Percentiles rank a stretch among this genome's conserved stretches.
These are phyloP conservation scores for Pichia sp. DNA, from an alignment of 1,139 yeast genomes.

Conservation along the genomic window DNA sequence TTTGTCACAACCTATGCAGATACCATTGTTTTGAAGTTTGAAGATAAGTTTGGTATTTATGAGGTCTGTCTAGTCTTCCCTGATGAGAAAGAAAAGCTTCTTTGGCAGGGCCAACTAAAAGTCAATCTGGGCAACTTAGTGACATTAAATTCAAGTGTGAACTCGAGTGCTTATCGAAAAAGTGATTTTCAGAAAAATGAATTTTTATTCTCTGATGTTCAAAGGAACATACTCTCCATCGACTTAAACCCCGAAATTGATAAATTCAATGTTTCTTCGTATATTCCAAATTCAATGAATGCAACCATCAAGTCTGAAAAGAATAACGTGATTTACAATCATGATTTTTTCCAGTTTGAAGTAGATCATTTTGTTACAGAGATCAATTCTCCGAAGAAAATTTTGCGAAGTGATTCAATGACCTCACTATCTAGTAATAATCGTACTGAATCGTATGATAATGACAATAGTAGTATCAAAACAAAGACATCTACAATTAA, in stretches of 20 bases:
- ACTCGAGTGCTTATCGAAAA: not conserved
- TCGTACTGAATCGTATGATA: not conserved
- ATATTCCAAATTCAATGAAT: conserved; percentile 7
- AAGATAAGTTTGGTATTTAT: conserved; percentile 37
- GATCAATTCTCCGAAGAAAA: not conserved
- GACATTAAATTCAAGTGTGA: not conserved
- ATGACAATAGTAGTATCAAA: conserved; percentile 1
- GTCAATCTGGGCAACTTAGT: conserved; percentile 7
- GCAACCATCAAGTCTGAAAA: conserved; percentile 3
- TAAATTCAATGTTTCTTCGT: conserved; percentile 12
- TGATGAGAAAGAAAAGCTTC: conserved; percentile 33
- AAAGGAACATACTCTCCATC: conserved; percentile 13
- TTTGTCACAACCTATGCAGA: conserved; percentile 32
- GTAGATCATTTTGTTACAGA: conserved; percentile 15
- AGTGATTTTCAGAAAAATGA: conserved; percentile 2
- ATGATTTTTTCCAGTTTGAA: conserved; percentile 10
- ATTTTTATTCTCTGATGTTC: conserved; percentile 23
- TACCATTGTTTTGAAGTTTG: conserved; percentile 45
- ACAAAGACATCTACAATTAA: conserved; percentile 3
- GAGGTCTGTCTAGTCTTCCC: conserved; percentile 45
- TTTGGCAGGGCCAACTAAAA: conserved; percentile 39
- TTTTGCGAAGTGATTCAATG: not conserved
- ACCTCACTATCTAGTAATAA: not conserved
- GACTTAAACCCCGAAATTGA: conserved; percentile 15
- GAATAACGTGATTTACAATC: not conserved